A percentile compares a stretch with the other conserved stretches of the same genome.
phyloP scores from a whole-genome alignment of 371 early-diverging fungal genomes.

The Haplosporangium sp. region DNA sequence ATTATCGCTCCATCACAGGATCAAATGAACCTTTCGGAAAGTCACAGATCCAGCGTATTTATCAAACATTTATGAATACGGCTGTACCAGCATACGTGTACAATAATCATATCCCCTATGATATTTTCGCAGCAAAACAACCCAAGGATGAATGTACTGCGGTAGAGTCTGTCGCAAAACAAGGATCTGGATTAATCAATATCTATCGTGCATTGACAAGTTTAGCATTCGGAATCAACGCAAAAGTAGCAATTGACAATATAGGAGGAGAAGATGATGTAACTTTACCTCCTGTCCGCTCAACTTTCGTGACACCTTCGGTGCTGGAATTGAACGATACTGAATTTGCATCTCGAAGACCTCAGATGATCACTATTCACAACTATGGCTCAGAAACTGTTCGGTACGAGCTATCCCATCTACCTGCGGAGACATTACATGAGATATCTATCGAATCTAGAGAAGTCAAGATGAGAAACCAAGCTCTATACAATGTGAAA shows the following conservation, averaged over 20 bases:
- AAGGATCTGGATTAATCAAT: conserved; percentile 38
- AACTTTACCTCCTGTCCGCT: conserved; percentile 4
- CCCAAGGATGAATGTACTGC: background rate
- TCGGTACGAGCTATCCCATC: conserved; percentile 28
- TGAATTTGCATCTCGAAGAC: background rate
- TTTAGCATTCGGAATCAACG: conserved; percentile 9
- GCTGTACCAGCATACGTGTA: conserved; percentile 28
- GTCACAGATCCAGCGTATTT: conserved; percentile 22
- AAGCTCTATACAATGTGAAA: conserved; percentile 10
- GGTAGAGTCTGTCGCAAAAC: conserved; percentile 34
- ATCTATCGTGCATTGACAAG: conserved; percentile 25
- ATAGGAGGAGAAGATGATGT: background rate
- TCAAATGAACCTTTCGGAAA: background rate
- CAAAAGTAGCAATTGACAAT: background rate
- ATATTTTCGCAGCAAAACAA: background rate
- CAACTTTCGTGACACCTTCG: conserved; percentile 25
- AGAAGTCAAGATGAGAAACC: conserved; percentile 17
- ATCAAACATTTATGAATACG: conserved; percentile 23
- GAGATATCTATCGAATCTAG: conserved; percentile 35
- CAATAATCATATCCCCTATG: conserved; percentile 10
- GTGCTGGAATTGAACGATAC: conserved; percentile 45
- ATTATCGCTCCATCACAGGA: conserved; percentile 8
- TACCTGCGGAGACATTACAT: conserved; percentile 32
- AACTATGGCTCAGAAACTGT: conserved; percentile 23
- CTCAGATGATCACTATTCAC: conserved; percentile 25